Base-by-base conservation (phyloP, 441 rosid genomes). In the Caryocar brasiliense region DNA sequence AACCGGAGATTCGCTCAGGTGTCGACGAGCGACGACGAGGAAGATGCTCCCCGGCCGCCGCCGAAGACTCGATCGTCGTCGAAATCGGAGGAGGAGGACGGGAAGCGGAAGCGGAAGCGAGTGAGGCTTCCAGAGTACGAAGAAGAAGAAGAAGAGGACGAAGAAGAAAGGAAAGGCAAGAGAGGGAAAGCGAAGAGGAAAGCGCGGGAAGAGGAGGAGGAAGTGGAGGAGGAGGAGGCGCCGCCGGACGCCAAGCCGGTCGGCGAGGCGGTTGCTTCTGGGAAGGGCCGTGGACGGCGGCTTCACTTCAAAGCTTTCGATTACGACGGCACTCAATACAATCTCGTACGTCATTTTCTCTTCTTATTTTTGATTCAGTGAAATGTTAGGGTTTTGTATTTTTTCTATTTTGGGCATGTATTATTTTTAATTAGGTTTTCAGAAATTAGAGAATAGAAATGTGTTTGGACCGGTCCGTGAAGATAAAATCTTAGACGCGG, bases 1-100 rank as follows among this genome's bases (percentile, higher is more conserved):
- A 80, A 76, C 54, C 68, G 93, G 46, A 72, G 96, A 57, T 81
- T 78, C 27, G 76, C 93, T 24, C 88, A 78, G 73, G 76, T 91
- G 7, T 56, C 87, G 30, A 79, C 71, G 2, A 83, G 93, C 79
- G 98, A 91, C 59, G 98, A 91, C 0, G 96, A 87, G 39, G 91
- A 77, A 14, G 82, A 81, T n/a, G 35, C 19, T 2, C 81, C 67
- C 6, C 34, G 45, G 12, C 68, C 57, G 10, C 59, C 78, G 12
- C 67, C 79, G 10, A 70, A 58, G 49, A 70, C 70, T 3, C 65
- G 78, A 9, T 45, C 58, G 5, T 40, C 68, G 17, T 18, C 40
- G 23, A 61, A 51, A 39, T 55, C 70, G 11, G 80, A 70, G 14
- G 80, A 55, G 37, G 22, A 34, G 32, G 53, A 6, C 67, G 39